These are phyloP conservation scores for Fusarium algeriense DNA, from an alignment of 2,329 filamentous ascomycete genomes.

Conservation along the genomic window DNA sequence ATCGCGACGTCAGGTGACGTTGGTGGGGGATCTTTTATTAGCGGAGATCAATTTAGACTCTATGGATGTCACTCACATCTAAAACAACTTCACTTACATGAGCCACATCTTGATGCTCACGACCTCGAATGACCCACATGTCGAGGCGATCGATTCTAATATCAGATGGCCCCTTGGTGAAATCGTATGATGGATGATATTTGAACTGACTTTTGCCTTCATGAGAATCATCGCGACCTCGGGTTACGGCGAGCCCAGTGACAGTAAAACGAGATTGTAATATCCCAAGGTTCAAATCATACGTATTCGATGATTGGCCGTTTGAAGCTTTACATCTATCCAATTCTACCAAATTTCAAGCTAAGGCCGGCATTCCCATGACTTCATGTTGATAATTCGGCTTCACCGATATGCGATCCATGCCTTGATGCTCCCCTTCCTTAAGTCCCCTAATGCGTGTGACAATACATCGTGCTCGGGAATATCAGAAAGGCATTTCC, in stretches of 20 bases:
- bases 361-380: neutral
- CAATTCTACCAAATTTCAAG: neutral
- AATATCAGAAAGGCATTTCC: neutral
- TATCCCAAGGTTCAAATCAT: neutral
- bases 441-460: neutral
- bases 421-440: neutral
- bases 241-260: neutral
- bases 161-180: neutral
- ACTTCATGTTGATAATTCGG: neutral
- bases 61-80: neutral
- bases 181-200: neutral
- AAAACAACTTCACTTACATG: constrained; percentile 16
- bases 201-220: neutral
- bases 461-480: neutral
- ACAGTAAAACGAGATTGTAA: neutral
- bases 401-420: constrained; percentile 10
- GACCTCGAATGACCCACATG: neutral
- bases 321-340: neutral
- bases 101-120: neutral
- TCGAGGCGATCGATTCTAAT: neutral
- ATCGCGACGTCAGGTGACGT: constrained; percentile 49
- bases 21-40: constrained; percentile 6
- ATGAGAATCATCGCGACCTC: neutral
- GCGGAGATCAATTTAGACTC: constrained; percentile 10
- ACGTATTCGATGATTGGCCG: neutral